Base-by-base conservation (phyloP, 805 yeast genomes). In the Schizosaccharomyces osmophilus region DNA sequence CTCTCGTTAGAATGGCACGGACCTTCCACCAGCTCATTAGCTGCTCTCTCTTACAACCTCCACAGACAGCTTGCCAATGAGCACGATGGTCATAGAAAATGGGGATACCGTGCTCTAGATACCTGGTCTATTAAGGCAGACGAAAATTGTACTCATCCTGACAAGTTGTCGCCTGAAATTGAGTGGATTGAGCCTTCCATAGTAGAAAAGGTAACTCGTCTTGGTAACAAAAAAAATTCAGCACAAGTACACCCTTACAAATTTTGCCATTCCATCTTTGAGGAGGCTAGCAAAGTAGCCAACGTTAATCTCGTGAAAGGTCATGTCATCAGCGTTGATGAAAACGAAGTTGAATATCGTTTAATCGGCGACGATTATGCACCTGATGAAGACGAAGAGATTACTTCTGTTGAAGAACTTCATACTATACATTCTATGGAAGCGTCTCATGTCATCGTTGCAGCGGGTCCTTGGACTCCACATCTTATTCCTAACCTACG, bases 391-490 rank as follows among this genome's bases (percentile, higher is more conserved):
- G 93, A 86, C 62, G 87, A 85, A 68, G 82, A 85, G 66, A 82
- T 87, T n/a, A 24, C 57, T 24, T 22, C 31, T 22, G 57, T 17
- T 22, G 57, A 22, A 51, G 57, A 51, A 24, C 57, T 51, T 22
- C 57, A 51, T 29, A 51, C 57, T 9, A 22, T 51, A 5, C 57
- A 51, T 29, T 51, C 57, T 6, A 51, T 51, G 57, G 57, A 51
- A 29, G 57, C 57, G 4, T 19, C 57, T 22, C 36, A 51, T 29
- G 32, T 51, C 8, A 82, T 90, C 11, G 75, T 93, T 67, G 76
- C 95, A 0, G 85, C 87, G 66, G 98, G 98, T 0, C 98, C 98
- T 13, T 90, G 98, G 98, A 88, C 97, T 2, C 84, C 95, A 1
- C 84, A 83, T 68, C 79, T 90, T 55, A 73, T 90, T 63, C 95